Base-by-base conservation (phyloP, 441 rosid genomes). In the California macrophylla region DNA sequence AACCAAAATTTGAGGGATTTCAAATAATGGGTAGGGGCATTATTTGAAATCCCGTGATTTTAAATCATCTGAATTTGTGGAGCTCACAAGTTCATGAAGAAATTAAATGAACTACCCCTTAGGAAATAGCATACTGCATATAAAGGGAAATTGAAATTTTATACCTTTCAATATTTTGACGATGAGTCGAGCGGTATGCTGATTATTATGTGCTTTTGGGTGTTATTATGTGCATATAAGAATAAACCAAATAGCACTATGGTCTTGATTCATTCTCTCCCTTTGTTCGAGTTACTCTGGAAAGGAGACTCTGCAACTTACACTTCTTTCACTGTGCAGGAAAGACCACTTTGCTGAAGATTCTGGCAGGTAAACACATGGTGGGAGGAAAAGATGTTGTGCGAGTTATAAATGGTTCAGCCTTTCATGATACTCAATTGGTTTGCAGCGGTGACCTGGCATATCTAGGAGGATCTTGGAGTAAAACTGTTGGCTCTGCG, bases 401-500 rank as follows among this genome's bases (percentile, higher is more conserved):
- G 61, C 82, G 78, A 36, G 90, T 87, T 26, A 72, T 84, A 52
- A 78, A 72, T 63, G 79, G 87, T 10, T 88, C 93, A 4, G 87
- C 90, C 24, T 88, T 88, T 78, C 93, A 88, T 71, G 93, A 88
- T 66, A 88, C 91, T 66, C 78, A 80, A 15, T 80, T 88, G 72
- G 91, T 86, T 29, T 88, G 93, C 62, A 67, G 83, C 3, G 93
- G 93, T 68, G 91, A 85, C 74, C 77, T 88, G 72, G 81, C 93
- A 64, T 86, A 88, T 69, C 79, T 88, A 66, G 93, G 89, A 68
- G 93, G 89, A 25, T 93, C 98, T 24, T 94, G 93, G 93, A 88
- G 87, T 73, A 88, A 86, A 85, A 82, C 79, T 6, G 77, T 84
- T 77, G 89, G 93, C 75, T 85, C 82, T 71, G 91, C 96, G 81